Conservation (phyloP, 108 stramenopile genomes). For the Licmophora abbreviata region DNA sequence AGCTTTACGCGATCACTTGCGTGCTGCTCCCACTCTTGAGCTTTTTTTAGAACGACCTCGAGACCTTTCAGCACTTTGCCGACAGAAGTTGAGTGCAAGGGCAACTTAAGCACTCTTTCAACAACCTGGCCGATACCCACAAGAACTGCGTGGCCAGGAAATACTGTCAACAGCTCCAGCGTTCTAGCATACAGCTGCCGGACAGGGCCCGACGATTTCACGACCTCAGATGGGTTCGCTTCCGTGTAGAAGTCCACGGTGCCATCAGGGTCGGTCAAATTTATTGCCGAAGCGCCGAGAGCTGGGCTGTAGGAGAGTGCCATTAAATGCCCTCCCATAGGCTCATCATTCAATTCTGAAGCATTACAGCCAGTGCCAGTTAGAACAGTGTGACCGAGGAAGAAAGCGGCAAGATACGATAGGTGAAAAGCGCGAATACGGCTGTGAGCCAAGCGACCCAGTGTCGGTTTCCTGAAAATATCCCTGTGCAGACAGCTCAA, state of each 20-base stretch:
- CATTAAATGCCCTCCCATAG: conserved; percentile 29
- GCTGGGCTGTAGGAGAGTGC: conserved; percentile 20
- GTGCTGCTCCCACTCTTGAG: conserved; percentile 97
- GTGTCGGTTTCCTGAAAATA: conserved; percentile 23
- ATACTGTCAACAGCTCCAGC: conserved; percentile 73
- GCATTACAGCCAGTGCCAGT: background rate
- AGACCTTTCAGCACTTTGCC: conserved; percentile 87
- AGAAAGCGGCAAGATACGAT: background rate
- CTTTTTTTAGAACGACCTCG: conserved; percentile 77
- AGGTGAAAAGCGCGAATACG: conserved; percentile 30
- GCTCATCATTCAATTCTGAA: background rate
- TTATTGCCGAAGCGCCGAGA: background rate
- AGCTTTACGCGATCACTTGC: conserved; percentile 80
- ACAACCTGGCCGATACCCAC: conserved; percentile 58
- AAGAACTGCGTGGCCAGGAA: conserved; percentile 88
- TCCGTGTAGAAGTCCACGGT: conserved; percentile 72
- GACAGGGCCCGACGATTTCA: conserved; percentile 60
- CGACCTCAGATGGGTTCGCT: conserved; percentile 59
- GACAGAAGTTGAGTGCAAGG: conserved; percentile 58
- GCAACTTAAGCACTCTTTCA: conserved; percentile 61
- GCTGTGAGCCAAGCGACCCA: conserved; percentile 14
- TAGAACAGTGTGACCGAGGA: background rate
- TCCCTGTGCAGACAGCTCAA: conserved; percentile 37
- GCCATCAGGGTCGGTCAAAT: background rate
- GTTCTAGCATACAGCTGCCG: conserved; percentile 47